Percentiles rank a stretch among this genome's conserved stretches.
Evolutionary conservation across 78 protist species (phyloP).

Genomic region (Anaeramoeba flamelloides): DNA sequence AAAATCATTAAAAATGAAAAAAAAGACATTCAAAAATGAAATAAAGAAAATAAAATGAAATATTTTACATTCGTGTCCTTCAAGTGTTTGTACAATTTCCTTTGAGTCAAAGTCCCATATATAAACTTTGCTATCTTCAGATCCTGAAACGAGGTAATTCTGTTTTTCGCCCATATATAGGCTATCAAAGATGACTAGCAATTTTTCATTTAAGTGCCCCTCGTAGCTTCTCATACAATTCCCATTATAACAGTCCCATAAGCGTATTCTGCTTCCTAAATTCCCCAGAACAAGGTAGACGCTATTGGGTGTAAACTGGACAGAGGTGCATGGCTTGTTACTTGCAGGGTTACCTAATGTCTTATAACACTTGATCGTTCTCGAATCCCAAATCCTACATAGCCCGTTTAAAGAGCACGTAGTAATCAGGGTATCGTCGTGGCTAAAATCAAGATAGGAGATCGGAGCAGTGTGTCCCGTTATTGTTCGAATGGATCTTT

Average conservation of each 20-base stretch:
- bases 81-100: neutral
- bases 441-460: neutral
- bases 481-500: neutral
- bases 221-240: neutral
- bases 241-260: neutral
- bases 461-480: neutral
- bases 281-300: neutral
- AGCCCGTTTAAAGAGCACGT: neutral
- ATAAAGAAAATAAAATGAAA: no score
- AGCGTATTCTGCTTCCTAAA: neutral
- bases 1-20: no score
- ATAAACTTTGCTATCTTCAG: neutral
- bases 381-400: neutral
- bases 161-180: neutral
- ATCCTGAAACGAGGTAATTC: neutral
- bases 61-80: neutral
- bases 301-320: neutral
- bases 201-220: neutral
- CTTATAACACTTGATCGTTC: neutral
- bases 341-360: neutral
- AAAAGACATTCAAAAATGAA: no score
- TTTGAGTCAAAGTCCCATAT: neutral
- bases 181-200: neutral
- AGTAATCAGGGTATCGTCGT: neutral
- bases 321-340: neutral